Base-by-base conservation (phyloP, 1,284 basidiomycete species). In the Termitomyces sp. region DNA sequence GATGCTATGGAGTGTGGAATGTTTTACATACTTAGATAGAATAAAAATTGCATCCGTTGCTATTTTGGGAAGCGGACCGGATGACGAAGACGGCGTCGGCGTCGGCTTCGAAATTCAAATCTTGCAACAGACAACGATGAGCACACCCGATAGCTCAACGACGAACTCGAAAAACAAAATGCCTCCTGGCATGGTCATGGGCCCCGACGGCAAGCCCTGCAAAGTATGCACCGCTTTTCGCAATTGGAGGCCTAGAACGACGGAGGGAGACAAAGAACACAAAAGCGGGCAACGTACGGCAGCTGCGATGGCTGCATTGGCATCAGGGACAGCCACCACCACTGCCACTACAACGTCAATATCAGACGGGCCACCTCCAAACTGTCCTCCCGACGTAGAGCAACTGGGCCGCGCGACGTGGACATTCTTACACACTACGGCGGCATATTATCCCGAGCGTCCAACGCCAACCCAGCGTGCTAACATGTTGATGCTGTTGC, bases 391-490 rank as follows among this genome's bases (percentile, higher is more conserved):
- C 0, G 93, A 97, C 68, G 85, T 87, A 41, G 90, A 93, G 62
- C 76, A 83, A 52, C 84, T 97, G 38, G 94, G 94, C 5, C 82
- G 84, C 47, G 87, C 94, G 45, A 96, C 94, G 3, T 97, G 94
- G 94, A 89, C 93, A 16, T 97, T 97, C 79, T 77, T 97, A 34
- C 94, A 97, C 67, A 87, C 93, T 1, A 88, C 93, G 3, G 93
- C 92, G 0, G 91, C 94, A 14, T 95, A 97, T 69, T 97, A 94
- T 69, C 93, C 94, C n/a, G 79, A 86, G 24, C 69, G 73, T 24
- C 90, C 94, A 0, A 80, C 83, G 0, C 72, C 82, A 0, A 71
- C 71, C 4, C 89, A 94, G 60, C 84, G 90, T 56, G 77, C 79
- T 19, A 85, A 88, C 57, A 95, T 97, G 91, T 73, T 89, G 35